Base-by-base conservation (phyloP, 2,329 filamentous ascomycete species). In the Leptographium galeiforme region DNA sequence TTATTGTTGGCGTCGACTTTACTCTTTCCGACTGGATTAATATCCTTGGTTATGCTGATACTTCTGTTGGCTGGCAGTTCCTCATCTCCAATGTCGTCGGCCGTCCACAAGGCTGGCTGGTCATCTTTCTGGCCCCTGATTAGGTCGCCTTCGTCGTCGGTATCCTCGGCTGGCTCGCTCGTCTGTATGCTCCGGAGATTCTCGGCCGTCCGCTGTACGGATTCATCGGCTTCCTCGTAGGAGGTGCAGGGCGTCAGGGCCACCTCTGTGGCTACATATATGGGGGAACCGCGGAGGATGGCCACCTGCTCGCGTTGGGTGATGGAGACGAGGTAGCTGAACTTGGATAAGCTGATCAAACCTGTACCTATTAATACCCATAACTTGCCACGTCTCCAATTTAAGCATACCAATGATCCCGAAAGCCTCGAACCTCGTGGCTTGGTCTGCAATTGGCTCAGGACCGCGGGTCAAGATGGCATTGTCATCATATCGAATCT, bases 201-300 rank as follows among this genome's bases (percentile, higher is more conserved):
- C 8, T 60, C 59, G 1, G 71, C 68, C 0, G 86, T 87, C 53
- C 78, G 77, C 3, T 70, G 67, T 55, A 97, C 85, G 10, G 88
- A 85, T 33, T 78, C 76, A 57, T 80, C 75, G 6, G 91, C 90
- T 45, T 94, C 88, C 43, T 68, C 66, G 61, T 84, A 84, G 7
- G 86, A 91, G 2, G 83, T 79, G 52, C 93, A 82, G 1, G 93
- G 93, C 7, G 95, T 95, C n/a, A 97, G 72, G 8, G 89, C 85
- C 36, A 97, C 87, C 61, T 94, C 88, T 45, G 86, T 93, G 56
- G 96, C 81, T 41, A 89, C 83, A 67, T 94, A 98, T 53, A 97
- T 74, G 0, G 90, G 84, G 53, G 79, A 83, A 7, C 88, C 89
- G 58, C 84, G 82, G 50, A 97, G 82, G 58, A 90, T 84, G 4